These are phyloP conservation scores for Circinella umbellata DNA, from an alignment of 371 early-diverging fungal genomes.

Conservation along the genomic window DNA sequence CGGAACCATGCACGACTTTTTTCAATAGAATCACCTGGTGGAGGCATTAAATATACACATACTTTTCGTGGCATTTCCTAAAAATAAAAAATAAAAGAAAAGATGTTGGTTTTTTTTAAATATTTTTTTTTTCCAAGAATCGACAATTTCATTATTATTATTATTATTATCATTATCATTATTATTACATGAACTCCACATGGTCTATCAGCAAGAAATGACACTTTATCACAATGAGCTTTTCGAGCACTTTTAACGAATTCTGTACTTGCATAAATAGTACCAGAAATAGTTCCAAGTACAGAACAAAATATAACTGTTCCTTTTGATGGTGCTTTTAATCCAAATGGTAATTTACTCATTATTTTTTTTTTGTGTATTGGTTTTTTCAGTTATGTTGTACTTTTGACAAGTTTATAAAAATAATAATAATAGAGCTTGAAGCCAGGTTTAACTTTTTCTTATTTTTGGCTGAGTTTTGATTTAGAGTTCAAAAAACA, in stretches of 20 bases:
- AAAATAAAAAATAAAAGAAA: not conserved
- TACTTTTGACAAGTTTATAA: too few relatives aligned
- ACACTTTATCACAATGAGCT: slow-evolving; percentile 52
- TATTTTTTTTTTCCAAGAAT: too few relatives aligned
- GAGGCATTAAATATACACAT: slow-evolving; percentile 63
- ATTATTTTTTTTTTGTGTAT: not conserved
- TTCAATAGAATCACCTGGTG: slow-evolving; percentile 71
- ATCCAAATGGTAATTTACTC: slow-evolving; percentile 44
- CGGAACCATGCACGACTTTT: slow-evolving; percentile 71
- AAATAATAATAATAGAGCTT: too few relatives aligned
- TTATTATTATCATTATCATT: slow-evolving; percentile 16
- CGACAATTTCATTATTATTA: not conserved
- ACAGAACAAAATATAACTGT: slow-evolving; percentile 61
- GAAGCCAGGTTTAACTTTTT: too few relatives aligned
- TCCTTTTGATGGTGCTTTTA: slow-evolving; percentile 57
- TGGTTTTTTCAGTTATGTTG: not conserved
- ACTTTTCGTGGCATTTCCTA: slow-evolving; percentile 73
- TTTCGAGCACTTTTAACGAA: slow-evolving; percentile 55
- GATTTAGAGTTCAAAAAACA: too few relatives aligned
- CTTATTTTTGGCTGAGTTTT: too few relatives aligned
- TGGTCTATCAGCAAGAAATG: slow-evolving; percentile 61
- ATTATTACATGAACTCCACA: slow-evolving; percentile 57
- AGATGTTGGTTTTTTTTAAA: too few relatives aligned
- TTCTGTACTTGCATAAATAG: slow-evolving; percentile 59
- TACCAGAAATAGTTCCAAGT: slow-evolving; percentile 52